Percentiles rank a stretch among this genome's conserved stretches.
phyloP scores from a whole-genome alignment of 2,329 filamentous ascomycete genomes.

The Fusarium secorum region DNA sequence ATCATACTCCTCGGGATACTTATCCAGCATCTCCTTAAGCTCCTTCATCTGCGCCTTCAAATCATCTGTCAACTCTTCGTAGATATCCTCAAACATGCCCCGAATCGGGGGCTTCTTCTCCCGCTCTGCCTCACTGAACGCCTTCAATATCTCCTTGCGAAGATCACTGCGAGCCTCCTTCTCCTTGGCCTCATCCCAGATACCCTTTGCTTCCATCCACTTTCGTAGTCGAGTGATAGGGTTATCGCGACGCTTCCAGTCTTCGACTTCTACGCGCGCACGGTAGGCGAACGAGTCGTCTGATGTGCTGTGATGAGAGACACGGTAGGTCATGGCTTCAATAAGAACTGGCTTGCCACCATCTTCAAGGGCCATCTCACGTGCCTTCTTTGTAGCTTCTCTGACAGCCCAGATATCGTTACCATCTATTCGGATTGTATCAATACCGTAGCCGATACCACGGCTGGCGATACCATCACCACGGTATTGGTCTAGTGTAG shows the following conservation, averaged over 20 bases:
- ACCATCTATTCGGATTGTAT: constrained; percentile 91
- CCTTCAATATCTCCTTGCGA: constrained; percentile 79
- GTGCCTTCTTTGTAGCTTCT: constrained; percentile 79
- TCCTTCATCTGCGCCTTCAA: constrained; percentile 74
- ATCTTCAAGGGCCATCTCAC: constrained; percentile 78
- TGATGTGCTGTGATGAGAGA: constrained; percentile 94
- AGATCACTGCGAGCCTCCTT: constrained; percentile 71
- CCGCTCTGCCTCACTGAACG: constrained; percentile 84
- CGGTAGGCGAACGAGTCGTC: constrained; percentile 98
- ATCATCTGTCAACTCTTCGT: constrained; percentile 86
- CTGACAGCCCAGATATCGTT: constrained; percentile 92
- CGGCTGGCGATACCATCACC: constrained; percentile 90
- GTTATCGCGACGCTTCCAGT: constrained; percentile 92
- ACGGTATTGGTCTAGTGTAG: constrained; percentile 88
- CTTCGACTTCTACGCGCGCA: constrained; percentile 90
- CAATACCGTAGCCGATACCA: constrained; percentile 91
- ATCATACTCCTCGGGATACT: constrained; percentile 94
- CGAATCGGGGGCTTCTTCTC: constrained; percentile 79
- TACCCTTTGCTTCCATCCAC: constrained; percentile 83
- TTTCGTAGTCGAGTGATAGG: constrained; percentile 85
- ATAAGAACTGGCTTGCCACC: constrained; percentile 87
- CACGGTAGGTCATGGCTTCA: constrained; percentile 98
- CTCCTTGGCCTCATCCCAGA: constrained; percentile 89
- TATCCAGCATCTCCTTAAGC: constrained; percentile 78
- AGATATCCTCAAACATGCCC: constrained; percentile 85